A percentile compares a stretch with the other conserved stretches of the same genome.
These are phyloP conservation scores for Penicillium sp. DNA, from an alignment of 2,329 filamentous ascomycete species.

Conservation along the genomic window DNA sequence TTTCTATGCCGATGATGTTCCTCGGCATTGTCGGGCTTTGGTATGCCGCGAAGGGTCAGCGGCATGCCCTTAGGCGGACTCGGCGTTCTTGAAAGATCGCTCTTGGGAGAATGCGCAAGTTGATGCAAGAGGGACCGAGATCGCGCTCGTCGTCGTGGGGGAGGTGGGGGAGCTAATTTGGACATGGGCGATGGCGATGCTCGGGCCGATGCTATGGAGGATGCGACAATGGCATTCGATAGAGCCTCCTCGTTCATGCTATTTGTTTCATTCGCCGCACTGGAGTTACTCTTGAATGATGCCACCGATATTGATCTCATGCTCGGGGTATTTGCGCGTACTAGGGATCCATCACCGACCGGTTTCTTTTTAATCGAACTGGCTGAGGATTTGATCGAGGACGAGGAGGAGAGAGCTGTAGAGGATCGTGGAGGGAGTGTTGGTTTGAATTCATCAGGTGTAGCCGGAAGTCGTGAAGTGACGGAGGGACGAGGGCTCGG, in stretches of 20 bases:
- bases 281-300: slow-evolving; percentile 32
- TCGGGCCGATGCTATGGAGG: slow-evolving; percentile 50
- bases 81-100: slow-evolving; percentile 33
- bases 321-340: slow-evolving; percentile 31
- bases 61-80: slow-evolving; percentile 46
- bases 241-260: slow-evolving; percentile 43
- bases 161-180: slow-evolving; percentile 44
- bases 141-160: slow-evolving; percentile 41
- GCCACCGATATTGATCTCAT: slow-evolving; percentile 29
- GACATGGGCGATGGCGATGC: slow-evolving; percentile 46
- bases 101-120: slow-evolving; percentile 34
- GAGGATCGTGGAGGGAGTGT: slow-evolving; percentile 30
- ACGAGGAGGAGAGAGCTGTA: slow-evolving; percentile 9
- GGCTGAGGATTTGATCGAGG: not conserved
- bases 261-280: slow-evolving; percentile 24
- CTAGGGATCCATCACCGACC: slow-evolving; percentile 12
- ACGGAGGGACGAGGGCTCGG: slow-evolving; percentile 21
- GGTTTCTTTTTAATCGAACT: slow-evolving; percentile 15
- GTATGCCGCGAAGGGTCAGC: slow-evolving; percentile 46
- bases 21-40: slow-evolving; percentile 41
- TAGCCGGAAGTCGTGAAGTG: slow-evolving; percentile 15
- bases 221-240: slow-evolving; percentile 53
- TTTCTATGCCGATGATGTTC: slow-evolving; percentile 37
- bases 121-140: slow-evolving; percentile 43
- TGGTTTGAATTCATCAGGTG: slow-evolving; percentile 26